Percentiles rank a stretch among this genome's conserved stretches.
Conservation (phyloP, 441 rosid species). For the Populus trichocarpa region DNA sequence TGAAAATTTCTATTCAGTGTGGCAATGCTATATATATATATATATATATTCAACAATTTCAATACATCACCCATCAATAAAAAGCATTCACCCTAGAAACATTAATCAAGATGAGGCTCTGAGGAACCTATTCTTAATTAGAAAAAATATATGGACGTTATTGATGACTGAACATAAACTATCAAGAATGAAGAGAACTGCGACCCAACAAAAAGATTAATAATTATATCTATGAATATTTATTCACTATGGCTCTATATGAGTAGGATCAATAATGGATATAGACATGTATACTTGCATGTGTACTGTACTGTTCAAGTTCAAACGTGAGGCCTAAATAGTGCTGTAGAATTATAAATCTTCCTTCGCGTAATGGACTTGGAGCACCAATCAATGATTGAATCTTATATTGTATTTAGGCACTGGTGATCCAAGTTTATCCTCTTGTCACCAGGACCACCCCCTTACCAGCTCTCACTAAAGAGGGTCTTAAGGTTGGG, state of each 20-base stretch:
- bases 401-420: conserved; percentile 17
- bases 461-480: conserved; percentile 48
- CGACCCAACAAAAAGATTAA: too few species aligned
- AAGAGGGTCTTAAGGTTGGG: conserved; percentile 9
- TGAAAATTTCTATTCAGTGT: too few species aligned
- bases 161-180: neutral
- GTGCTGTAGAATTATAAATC: neutral
- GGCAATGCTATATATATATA: too few species aligned
- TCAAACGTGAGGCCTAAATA: neutral
- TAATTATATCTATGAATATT: too few species aligned
- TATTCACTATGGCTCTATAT: too few species aligned
- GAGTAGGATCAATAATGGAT: neutral
- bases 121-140: neutral
- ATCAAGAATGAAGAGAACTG: neutral
- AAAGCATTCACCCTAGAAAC: neutral
- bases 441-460: conserved; percentile 27
- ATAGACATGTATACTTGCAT: neutral
- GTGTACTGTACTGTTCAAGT: neutral
- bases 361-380: conserved; percentile 5
- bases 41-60: too few species aligned
- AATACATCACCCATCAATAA: neutral
- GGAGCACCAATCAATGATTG: conserved; percentile 27
- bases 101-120: neutral
- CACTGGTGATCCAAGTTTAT: conserved; percentile 37
- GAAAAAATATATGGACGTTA: neutral